phyloP scores from a whole-genome alignment of 352 stramenopile species.

The Phytophthora quininea region DNA sequence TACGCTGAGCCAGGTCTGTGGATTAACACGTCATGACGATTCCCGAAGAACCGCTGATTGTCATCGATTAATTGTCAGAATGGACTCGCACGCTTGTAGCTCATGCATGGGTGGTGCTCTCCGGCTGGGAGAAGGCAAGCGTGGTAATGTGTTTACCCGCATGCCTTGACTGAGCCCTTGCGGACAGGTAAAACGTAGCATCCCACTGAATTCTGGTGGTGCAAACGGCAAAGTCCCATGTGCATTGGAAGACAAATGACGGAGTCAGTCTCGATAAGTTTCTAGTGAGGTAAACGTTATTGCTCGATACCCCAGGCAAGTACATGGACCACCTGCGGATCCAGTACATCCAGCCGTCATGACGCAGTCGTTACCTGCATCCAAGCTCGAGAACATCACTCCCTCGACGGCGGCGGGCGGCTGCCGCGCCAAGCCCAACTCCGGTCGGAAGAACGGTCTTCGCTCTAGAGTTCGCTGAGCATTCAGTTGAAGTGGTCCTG shows the following conservation, averaged over 20 bases:
- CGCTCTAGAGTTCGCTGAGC: slow-evolving; percentile 2
- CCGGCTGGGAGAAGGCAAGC: too few relatives aligned
- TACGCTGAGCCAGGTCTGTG: slow-evolving; percentile 2
- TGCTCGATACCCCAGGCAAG: too few relatives aligned
- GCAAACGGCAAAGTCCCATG: not conserved
- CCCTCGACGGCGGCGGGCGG: slow-evolving; percentile 22
- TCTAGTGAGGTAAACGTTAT: not conserved
- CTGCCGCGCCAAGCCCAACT: slow-evolving; percentile 16
- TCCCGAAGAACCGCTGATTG: not conserved
- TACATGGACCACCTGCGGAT: too few relatives aligned
- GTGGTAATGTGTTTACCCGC: too few relatives aligned
- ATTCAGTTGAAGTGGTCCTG: not conserved
- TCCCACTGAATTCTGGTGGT: slow-evolving; percentile 14
- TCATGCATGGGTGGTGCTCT: too few relatives aligned
- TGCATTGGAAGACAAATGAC: slow-evolving; percentile 1
- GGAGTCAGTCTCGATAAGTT: not conserved
- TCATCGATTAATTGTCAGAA: too few relatives aligned
- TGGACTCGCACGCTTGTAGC: too few relatives aligned
- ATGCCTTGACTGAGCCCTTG: not conserved
- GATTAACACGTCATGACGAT: slow-evolving; percentile 4
- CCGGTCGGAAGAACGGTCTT: slow-evolving; percentile 5
- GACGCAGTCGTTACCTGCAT: slow-evolving; percentile 5
- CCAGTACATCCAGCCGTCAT: too few relatives aligned
- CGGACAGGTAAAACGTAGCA: not conserved
- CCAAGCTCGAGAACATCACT: not conserved